Conservation (phyloP, 768 basidiomycete species). For the Infundibulicybe gibba region DNA sequence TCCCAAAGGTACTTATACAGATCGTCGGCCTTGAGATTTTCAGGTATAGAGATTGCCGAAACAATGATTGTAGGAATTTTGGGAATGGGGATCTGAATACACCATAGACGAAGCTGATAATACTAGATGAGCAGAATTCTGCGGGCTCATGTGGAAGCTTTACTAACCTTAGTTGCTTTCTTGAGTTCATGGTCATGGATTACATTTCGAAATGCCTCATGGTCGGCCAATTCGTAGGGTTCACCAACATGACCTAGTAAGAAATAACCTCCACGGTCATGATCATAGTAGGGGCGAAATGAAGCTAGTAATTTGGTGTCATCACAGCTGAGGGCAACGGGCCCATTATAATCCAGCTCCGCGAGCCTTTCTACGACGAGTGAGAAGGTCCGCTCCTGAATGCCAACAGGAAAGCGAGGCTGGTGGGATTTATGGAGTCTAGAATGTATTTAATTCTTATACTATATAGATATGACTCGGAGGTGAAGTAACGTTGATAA, state of each 20-base stretch:
- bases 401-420: slow-evolving; percentile 11
- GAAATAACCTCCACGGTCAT: slow-evolving; percentile 8
- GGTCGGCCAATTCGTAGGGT: slow-evolving; percentile 18
- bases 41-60: slow-evolving; percentile 24
- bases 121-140: too few species aligned
- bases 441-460: too few species aligned
- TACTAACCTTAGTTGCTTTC: slow-evolving; percentile 19
- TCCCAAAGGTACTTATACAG: slow-evolving; percentile 8
- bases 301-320: slow-evolving; percentile 27
- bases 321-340: slow-evolving; percentile 23
- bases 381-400: slow-evolving; percentile 14
- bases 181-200: slow-evolving; percentile 4
- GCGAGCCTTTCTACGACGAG: slow-evolving; percentile 10
- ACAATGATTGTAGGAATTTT: slow-evolving; percentile 30
- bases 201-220: slow-evolving; percentile 7
- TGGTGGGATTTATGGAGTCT: not conserved
- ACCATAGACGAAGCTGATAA: slow-evolving; percentile 28
- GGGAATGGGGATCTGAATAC: slow-evolving; percentile 23
- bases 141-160: too few species aligned
- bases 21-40: slow-evolving; percentile 10
- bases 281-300: slow-evolving; percentile 18
- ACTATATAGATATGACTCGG: not conserved
- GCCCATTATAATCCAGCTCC: slow-evolving; percentile 14
- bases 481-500: slow-evolving; percentile 9
- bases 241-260: slow-evolving; percentile 18